Percentiles rank a stretch among this genome's conserved stretches.
Evolutionary conservation across 768 basidiomycete species (phyloP).

Genomic region (Termitomyces sp.): DNA sequence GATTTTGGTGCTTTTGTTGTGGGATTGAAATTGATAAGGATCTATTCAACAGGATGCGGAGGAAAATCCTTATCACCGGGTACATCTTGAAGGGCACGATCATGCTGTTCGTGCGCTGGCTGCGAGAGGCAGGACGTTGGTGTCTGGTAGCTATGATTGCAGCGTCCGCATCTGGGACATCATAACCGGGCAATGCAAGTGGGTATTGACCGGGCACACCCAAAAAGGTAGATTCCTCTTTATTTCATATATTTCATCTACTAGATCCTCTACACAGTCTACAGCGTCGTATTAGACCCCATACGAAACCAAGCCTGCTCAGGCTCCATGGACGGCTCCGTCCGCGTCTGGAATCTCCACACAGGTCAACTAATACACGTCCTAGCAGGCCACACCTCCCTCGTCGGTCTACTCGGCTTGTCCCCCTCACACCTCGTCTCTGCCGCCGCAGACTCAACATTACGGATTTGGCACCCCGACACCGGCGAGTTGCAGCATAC

Average conservation of each 20-base stretch:
- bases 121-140: slow-evolving; percentile 82
- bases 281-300: slow-evolving; percentile 90
- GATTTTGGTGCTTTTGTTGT: slow-evolving; percentile 1
- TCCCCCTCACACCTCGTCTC: slow-evolving; percentile 91
- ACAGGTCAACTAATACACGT: slow-evolving; percentile 79
- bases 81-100: slow-evolving; percentile 84
- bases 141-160: slow-evolving; percentile 95
- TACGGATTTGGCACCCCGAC: slow-evolving; percentile 92
- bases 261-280: slow-evolving; percentile 52
- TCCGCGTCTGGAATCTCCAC: slow-evolving; percentile 89
- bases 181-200: slow-evolving; percentile 75
- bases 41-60: slow-evolving; percentile 45
- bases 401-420: slow-evolving; percentile 89
- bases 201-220: slow-evolving; percentile 81
- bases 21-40: slow-evolving; percentile 29
- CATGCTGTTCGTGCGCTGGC: slow-evolving; percentile 92
- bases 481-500: slow-evolving; percentile 77
- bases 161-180: slow-evolving; percentile 96
- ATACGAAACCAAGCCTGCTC: slow-evolving; percentile 89
- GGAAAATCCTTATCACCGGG: slow-evolving; percentile 86
- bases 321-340: slow-evolving; percentile 97
- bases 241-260: not conserved
- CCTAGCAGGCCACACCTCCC: slow-evolving; percentile 87
- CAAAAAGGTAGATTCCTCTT: slow-evolving; percentile 72
- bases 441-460: slow-evolving; percentile 93